Conservation (phyloP, 2,329 filamentous ascomycete genomes). For the Tolypocladium album region DNA sequence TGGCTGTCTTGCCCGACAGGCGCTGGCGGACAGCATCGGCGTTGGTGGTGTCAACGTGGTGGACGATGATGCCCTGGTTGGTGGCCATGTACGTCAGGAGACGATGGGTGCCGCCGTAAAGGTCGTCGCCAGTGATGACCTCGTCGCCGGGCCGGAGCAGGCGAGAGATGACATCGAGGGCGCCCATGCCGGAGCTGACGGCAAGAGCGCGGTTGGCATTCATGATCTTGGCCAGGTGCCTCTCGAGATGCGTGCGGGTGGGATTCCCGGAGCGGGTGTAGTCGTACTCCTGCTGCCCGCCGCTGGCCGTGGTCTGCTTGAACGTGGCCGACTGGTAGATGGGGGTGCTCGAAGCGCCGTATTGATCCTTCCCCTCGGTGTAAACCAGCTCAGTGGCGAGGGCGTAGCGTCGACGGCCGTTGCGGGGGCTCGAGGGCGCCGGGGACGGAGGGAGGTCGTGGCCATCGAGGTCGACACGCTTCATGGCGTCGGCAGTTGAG, state of each 20-base stretch:
- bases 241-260: constrained; percentile 88
- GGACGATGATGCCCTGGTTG: constrained; percentile 84
- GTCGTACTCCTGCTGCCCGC: constrained; percentile 83
- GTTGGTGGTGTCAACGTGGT: constrained; percentile 90
- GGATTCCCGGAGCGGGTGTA: constrained; percentile 98
- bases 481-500: constrained; percentile 24
- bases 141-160: constrained; percentile 87
- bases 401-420: constrained; percentile 73
- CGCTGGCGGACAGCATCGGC: constrained; percentile 58
- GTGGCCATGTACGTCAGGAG: constrained; percentile 84
- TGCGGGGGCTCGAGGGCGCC: constrained; percentile 80
- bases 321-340: constrained; percentile 99
- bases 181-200: constrained; percentile 95
- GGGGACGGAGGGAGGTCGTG: constrained; percentile 84
- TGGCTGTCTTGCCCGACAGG: constrained; percentile 72
- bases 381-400: constrained; percentile 94
- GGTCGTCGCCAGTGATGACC: constrained; percentile 91
- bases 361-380: constrained; percentile 92
- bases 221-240: constrained; percentile 98
- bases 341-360: constrained; percentile 89
- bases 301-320: constrained; percentile 75
- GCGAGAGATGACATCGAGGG: constrained; percentile 89
- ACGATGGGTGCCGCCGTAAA: constrained; percentile 92
- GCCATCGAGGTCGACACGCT: constrained; percentile 67
- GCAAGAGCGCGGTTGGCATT: constrained; percentile 82